Evolutionary conservation across 495 filamentous ascomycete species (phyloP).

Genomic region (Tuber brumale): DNA sequence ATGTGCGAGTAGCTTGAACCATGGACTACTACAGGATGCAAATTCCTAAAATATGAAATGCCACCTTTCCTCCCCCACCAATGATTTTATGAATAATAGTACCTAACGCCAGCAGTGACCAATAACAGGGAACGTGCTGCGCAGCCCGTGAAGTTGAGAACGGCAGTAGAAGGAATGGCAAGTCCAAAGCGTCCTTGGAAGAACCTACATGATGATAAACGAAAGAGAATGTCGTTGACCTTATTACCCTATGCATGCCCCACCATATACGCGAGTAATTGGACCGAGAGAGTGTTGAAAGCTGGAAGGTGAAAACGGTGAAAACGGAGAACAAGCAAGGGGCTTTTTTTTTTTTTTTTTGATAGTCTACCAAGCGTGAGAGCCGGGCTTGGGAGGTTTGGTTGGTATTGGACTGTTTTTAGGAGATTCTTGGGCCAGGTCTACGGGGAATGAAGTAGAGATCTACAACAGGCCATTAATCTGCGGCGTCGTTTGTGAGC

Average conservation of each 20-base stretch:
- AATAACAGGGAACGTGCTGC: neutral
- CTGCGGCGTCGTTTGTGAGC: slow-evolving; percentile 81
- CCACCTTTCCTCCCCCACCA: neutral
- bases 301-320: neutral
- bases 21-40: neutral
- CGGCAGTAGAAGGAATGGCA: neutral
- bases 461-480: slow-evolving; percentile 37
- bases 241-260: neutral
- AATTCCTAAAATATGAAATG: neutral
- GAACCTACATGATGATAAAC: neutral
- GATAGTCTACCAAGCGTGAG: neutral
- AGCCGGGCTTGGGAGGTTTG: neutral
- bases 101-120: neutral
- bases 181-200: neutral
- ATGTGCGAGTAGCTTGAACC: neutral
- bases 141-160: neutral
- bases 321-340: neutral
- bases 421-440: neutral
- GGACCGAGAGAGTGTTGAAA: neutral
- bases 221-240: neutral
- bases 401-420: neutral
- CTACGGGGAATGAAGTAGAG: neutral
- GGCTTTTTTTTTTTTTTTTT: neutral
- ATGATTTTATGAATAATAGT: neutral
- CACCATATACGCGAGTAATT: neutral